These are phyloP conservation scores for Suhomyces chickasaworum DNA, from an alignment of 1,139 yeast species.

Conservation along the genomic window DNA sequence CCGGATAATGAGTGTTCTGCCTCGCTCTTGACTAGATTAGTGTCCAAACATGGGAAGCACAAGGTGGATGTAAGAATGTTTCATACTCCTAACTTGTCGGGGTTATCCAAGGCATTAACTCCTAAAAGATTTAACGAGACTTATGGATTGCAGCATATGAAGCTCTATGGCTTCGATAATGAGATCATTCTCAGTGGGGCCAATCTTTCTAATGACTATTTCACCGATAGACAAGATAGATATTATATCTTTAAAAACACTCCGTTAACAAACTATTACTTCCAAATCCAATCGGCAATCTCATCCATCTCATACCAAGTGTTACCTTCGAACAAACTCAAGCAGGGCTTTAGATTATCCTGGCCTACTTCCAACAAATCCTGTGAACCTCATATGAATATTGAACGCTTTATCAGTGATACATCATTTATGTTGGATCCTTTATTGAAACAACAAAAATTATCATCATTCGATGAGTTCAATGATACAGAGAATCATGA, in stretches of 20 bases:
- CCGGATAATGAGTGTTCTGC: slow-evolving; percentile 76
- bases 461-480: slow-evolving; percentile 38
- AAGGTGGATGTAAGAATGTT: slow-evolving; percentile 82
- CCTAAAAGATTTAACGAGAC: slow-evolving; percentile 92
- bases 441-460: slow-evolving; percentile 49
- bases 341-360: slow-evolving; percentile 55
- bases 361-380: slow-evolving; percentile 82
- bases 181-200: slow-evolving; percentile 91
- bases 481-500: slow-evolving; percentile 38
- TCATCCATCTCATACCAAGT: slow-evolving; percentile 70
- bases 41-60: slow-evolving; percentile 61
- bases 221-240: slow-evolving; percentile 94
- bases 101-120: slow-evolving; percentile 60
- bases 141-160: slow-evolving; percentile 95
- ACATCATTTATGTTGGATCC: slow-evolving; percentile 61
- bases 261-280: slow-evolving; percentile 70
- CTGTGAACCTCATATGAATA: slow-evolving; percentile 68
- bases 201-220: slow-evolving; percentile 85
- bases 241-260: slow-evolving; percentile 70
- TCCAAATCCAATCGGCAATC: slow-evolving; percentile 64
- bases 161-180: slow-evolving; percentile 90
- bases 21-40: slow-evolving; percentile 66
- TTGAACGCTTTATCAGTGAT: slow-evolving; percentile 57
- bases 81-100: slow-evolving; percentile 84
- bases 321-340: slow-evolving; percentile 41